Evolutionary conservation across 306 rosid species (phyloP).

Genomic region (Begonia peltatifolia): DNA sequence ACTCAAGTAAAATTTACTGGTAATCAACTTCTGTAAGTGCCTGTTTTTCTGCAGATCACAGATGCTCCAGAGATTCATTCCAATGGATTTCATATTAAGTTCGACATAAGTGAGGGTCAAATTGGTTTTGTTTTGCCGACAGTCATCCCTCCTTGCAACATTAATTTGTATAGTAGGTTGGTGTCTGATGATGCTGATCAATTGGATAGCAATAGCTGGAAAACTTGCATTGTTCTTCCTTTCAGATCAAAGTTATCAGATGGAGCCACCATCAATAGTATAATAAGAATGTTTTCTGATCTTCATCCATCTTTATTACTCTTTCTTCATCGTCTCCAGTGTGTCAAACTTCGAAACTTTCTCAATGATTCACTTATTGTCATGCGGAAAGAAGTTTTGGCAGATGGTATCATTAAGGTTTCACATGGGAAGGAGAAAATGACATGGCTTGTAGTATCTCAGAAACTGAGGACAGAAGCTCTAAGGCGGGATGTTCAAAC

Average conservation of each 20-base stretch:
- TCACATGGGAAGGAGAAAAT: constrained; percentile 66
- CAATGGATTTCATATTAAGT: constrained; percentile 90
- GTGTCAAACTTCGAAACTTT: constrained; percentile 62
- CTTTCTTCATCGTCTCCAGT: constrained; percentile 84
- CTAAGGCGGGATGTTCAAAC: constrained; percentile 46
- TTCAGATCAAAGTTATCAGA: constrained; percentile 51
- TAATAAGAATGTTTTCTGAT: constrained; percentile 72
- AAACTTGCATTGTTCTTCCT: constrained; percentile 89
- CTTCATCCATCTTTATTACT: constrained; percentile 88
- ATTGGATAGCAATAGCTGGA: constrained; percentile 38
- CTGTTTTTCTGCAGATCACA: constrained; percentile 51
- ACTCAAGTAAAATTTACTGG: constrained; percentile 1
- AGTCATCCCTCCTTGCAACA: constrained; percentile 50
- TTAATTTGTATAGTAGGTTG: constrained; percentile 44
- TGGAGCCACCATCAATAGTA: constrained; percentile 38
- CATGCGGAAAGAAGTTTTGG: constrained; percentile 71
- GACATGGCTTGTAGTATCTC: constrained; percentile 78
- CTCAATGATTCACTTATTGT: constrained; percentile 50
- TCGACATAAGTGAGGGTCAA: constrained; percentile 87
- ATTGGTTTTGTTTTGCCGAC: constrained; percentile 96
- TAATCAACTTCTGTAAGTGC: constrained; percentile 11
- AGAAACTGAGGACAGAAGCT: constrained; percentile 45
- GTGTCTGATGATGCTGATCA: constrained; percentile 32
- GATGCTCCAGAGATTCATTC: constrained; percentile 98
- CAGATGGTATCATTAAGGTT: constrained; percentile 66